Evolutionary conservation across 2,329 filamentous ascomycete species (phyloP).

Genomic region (Colletotrichum aenigma): DNA sequence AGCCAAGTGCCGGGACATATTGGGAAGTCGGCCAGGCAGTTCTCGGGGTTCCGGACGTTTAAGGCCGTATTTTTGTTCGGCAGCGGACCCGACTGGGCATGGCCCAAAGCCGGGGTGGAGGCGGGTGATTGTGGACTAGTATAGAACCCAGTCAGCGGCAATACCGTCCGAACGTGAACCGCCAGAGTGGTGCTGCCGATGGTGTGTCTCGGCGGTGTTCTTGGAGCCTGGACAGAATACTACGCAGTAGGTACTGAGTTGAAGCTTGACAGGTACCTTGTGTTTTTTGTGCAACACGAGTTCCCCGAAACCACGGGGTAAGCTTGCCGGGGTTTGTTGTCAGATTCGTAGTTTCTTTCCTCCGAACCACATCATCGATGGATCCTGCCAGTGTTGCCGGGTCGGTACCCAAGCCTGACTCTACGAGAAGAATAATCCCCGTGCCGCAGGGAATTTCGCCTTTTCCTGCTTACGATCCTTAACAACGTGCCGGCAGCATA

Average conservation of each 20-base stretch:
- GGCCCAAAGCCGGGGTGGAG: neutral
- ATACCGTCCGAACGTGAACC: neutral
- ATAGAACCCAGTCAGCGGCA: neutral
- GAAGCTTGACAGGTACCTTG: neutral
- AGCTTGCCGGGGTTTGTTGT: neutral
- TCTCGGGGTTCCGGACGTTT: neutral
- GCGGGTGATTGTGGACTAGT: slow-evolving; percentile 5
- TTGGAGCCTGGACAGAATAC: neutral
- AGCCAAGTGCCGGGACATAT: neutral
- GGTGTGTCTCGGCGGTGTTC: neutral
- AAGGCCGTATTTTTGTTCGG: neutral
- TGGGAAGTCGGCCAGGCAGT: neutral
- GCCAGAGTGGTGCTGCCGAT: neutral
- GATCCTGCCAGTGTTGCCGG: neutral
- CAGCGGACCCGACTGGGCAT: neutral
- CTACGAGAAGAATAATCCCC: neutral
- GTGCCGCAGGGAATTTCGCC: neutral
- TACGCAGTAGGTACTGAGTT: neutral
- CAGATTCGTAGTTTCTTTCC: slow-evolving; percentile 10
- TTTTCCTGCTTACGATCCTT: neutral
- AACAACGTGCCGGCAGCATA: neutral
- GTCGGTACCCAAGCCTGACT: neutral
- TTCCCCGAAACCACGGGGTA: neutral
- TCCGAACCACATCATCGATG: neutral
- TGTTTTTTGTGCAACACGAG: neutral